Evolutionary conservation across 1,139 yeast species (phyloP).

Genomic region (Kodamaea sp.): DNA sequence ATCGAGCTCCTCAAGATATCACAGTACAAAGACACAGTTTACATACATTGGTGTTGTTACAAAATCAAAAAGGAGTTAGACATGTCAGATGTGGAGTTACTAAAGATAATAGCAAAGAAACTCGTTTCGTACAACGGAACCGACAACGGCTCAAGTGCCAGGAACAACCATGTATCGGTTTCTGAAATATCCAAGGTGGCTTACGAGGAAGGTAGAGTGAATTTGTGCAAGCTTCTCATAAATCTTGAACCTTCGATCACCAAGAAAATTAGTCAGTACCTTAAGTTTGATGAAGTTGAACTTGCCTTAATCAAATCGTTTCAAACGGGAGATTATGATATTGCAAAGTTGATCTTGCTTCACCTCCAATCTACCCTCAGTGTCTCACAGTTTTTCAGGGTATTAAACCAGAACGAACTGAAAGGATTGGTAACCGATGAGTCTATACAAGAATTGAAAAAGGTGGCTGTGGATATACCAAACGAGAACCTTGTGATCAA

Average conservation of each 20-base stretch:
- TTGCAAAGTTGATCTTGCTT: constrained; percentile 61
- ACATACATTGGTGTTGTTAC: constrained; percentile 79
- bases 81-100: constrained; percentile 59
- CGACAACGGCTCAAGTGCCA: constrained; percentile 8
- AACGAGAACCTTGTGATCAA: constrained; percentile 26
- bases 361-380: constrained; percentile 46
- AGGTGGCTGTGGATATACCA: constrained; percentile 11
- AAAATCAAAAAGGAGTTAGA: constrained; percentile 61
- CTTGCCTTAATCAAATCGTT: constrained; percentile 70
- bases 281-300: constrained; percentile 73
- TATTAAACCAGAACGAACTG: constrained; percentile 43
- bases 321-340: constrained; percentile 64
- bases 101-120: constrained; percentile 49
- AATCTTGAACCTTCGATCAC: constrained; percentile 68
- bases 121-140: constrained; percentile 25
- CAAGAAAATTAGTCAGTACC: constrained; percentile 61
- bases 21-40: constrained; percentile 55
- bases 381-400: constrained; percentile 40
- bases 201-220: constrained; percentile 77
- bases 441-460: constrained; percentile 13
- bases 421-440: constrained; percentile 20
- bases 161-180: constrained; percentile 50
- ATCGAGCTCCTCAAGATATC: constrained; percentile 50
- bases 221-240: constrained; percentile 64
- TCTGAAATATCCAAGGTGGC: constrained; percentile 70